Evolutionary conservation across 2,329 filamentous ascomycete genomes (phyloP).

Genomic region (Tolypocladium inflatum): DNA sequence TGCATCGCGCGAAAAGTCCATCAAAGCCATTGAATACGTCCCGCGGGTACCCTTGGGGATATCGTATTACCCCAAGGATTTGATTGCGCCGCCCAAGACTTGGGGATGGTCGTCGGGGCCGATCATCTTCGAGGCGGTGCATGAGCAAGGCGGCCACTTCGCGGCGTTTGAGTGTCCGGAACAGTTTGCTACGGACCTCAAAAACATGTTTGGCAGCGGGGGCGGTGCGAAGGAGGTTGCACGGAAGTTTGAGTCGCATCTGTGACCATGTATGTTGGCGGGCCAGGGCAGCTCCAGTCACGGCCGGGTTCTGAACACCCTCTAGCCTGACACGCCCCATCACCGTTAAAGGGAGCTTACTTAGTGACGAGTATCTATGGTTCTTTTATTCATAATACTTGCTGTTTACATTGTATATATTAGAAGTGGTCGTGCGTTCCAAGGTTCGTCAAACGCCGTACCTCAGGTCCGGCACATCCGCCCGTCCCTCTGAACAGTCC

Average conservation of each 20-base stretch:
- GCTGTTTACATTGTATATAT: no score
- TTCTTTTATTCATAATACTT: no score
- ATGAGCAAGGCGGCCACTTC: slow-evolving; percentile 50
- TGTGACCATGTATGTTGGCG: not conserved
- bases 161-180: slow-evolving; percentile 49
- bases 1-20: slow-evolving; percentile 11
- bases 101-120: slow-evolving; percentile 51
- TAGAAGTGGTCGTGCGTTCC: no score
- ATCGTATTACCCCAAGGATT: slow-evolving; percentile 48
- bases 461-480: slow-evolving; percentile 5
- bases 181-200: slow-evolving; percentile 41
- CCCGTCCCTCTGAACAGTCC: slow-evolving; percentile 25
- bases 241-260: not conserved
- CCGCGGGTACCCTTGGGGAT: slow-evolving; percentile 33
- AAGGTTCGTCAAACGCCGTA: no score
- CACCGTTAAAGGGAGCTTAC: no score
- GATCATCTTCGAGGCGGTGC: slow-evolving; percentile 45
- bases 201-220: slow-evolving; percentile 46
- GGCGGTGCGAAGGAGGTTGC: slow-evolving; percentile 31
- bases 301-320: no score
- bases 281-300: not conserved
- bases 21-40: slow-evolving; percentile 15
- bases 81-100: slow-evolving; percentile 40
- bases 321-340: no score
- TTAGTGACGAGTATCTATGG: no score